Conservation (phyloP, 2,329 filamentous ascomycete species). For the Ascocoryne sarcoides region DNA sequence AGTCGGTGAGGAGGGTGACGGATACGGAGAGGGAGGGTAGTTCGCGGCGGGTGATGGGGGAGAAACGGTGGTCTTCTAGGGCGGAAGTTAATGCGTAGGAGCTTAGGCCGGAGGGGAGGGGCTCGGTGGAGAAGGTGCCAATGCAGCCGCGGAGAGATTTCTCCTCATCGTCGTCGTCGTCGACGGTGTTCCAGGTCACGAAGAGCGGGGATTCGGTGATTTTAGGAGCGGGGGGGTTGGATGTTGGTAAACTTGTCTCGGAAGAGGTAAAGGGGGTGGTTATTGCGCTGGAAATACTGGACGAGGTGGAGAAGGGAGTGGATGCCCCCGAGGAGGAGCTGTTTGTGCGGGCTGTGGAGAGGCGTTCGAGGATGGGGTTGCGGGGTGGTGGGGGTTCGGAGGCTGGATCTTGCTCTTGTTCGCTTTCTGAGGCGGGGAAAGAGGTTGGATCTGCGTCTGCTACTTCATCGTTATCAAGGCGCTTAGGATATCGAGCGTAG, state of each 20-base stretch:
- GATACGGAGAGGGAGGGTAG: conserved; percentile 52
- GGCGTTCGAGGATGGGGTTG: conserved; percentile 11
- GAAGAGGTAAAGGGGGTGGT: conserved; percentile 39
- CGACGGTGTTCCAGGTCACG: conserved; percentile 73
- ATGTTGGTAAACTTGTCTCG: conserved; percentile 21
- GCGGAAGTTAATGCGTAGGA: conserved; percentile 78
- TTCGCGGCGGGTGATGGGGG: conserved; percentile 44
- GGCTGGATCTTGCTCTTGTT: conserved; percentile 1
- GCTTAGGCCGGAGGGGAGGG: conserved; percentile 62
- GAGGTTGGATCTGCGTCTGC: conserved; percentile 22
- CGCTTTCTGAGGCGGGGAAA: not conserved
- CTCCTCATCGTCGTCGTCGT: conserved; percentile 1
- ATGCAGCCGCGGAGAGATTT: conserved; percentile 80
- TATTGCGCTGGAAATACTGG: conserved; percentile 27
- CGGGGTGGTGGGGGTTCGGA: conserved; percentile 6
- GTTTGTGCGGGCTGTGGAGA: conserved; percentile 1
- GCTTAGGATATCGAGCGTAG: conserved; percentile 36
- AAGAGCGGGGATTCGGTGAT: conserved; percentile 65
- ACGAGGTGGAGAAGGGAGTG: conserved; percentile 13
- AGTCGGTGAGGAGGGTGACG: conserved; percentile 78
- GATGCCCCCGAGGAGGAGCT: conserved; percentile 12
- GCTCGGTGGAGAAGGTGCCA: conserved; percentile 78
- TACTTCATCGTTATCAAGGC: too few relatives aligned
- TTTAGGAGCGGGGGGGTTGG: conserved; percentile 17
- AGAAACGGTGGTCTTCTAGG: conserved; percentile 54